Conservation (phyloP, 495 filamentous ascomycete species). For the Aspergillus conjunctus region DNA sequence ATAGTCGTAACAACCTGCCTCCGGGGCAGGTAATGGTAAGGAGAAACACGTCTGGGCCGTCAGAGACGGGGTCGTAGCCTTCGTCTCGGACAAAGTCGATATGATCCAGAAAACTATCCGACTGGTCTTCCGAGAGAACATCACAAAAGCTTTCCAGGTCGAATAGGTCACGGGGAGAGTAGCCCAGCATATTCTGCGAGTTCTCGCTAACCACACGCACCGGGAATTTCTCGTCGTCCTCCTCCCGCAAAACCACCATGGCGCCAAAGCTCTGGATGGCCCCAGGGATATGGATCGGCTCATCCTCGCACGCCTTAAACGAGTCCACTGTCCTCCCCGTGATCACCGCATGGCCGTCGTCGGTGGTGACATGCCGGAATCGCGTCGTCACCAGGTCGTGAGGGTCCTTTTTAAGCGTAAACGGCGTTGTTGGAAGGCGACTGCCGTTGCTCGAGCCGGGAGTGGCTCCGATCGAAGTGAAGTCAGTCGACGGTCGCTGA, state of each 20-base stretch:
- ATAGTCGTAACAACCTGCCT: conserved; percentile 64
- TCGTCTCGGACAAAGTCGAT: conserved; percentile 85
- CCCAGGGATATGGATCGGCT: conserved; percentile 89
- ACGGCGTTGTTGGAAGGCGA: neutral
- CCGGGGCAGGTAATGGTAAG: conserved; percentile 63
- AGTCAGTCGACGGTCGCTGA: neutral
- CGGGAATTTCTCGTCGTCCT: conserved; percentile 63
- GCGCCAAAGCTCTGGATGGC: conserved; percentile 87
- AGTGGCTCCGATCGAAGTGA: neutral
- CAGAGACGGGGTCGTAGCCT: conserved; percentile 62
- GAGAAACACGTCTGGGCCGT: conserved; percentile 87
- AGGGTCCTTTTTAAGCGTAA: neutral
- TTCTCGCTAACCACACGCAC: conserved; percentile 90
- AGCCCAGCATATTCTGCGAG: conserved; percentile 72
- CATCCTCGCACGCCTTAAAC: conserved; percentile 86
- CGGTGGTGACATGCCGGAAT: conserved; percentile 78
- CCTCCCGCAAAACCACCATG: conserved; percentile 75
- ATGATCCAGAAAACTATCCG: conserved; percentile 80
- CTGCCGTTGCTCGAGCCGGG: neutral
- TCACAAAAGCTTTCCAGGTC: conserved; percentile 72
- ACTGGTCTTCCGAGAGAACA: conserved; percentile 79
- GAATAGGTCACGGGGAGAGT: conserved; percentile 78
- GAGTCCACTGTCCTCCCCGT: conserved; percentile 72
- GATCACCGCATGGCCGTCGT: conserved; percentile 82
- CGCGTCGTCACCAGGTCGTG: conserved; percentile 62